phyloP scores from a whole-genome alignment of 768 basidiomycete genomes.

The Lactarius evosmus region DNA sequence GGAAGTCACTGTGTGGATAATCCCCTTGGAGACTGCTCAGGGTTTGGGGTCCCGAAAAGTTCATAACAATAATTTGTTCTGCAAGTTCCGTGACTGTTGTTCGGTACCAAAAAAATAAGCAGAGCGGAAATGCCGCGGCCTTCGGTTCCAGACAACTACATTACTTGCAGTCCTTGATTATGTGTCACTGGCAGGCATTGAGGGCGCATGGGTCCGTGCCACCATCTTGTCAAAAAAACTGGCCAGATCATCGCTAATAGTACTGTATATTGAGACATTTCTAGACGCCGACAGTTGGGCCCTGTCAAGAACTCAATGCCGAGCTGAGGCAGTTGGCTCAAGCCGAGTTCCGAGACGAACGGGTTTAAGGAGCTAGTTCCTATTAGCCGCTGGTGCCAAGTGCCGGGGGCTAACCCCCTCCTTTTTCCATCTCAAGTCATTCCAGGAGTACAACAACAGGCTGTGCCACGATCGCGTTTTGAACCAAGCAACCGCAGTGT shows the following conservation, averaged over 20 bases:
- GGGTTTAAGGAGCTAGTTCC: constrained; percentile 18
- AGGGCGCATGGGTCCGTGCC: not conserved
- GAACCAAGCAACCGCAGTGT: constrained; percentile 7
- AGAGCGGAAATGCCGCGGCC: constrained; percentile 6
- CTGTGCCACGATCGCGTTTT: not conserved
- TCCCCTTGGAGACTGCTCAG: not conserved
- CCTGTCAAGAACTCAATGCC: constrained; percentile 14
- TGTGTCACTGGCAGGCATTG: constrained; percentile 7
- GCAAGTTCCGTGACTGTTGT: constrained; percentile 14
- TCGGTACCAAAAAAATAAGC: constrained; percentile 3
- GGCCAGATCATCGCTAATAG: constrained; percentile 9
- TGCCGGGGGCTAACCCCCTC: not conserved
- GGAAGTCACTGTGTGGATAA: constrained; percentile 11
- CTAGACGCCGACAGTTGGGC: constrained; percentile 6
- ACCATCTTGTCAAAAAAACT: not conserved
- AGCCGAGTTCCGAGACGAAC: constrained; percentile 21
- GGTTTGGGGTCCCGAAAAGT: not conserved
- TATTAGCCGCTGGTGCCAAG: constrained; percentile 20
- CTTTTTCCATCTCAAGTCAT: constrained; percentile 4
- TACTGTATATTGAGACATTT: not conserved
- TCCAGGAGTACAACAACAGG: not conserved
- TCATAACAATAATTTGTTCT: not conserved
- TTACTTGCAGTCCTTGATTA: constrained; percentile 7
- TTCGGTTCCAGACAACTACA: not conserved
- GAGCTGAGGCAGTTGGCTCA: constrained; percentile 5